These are phyloP conservation scores for Picea sitchensis DNA, from an alignment of 75 land plant genomes.

Conservation along the genomic window DNA sequence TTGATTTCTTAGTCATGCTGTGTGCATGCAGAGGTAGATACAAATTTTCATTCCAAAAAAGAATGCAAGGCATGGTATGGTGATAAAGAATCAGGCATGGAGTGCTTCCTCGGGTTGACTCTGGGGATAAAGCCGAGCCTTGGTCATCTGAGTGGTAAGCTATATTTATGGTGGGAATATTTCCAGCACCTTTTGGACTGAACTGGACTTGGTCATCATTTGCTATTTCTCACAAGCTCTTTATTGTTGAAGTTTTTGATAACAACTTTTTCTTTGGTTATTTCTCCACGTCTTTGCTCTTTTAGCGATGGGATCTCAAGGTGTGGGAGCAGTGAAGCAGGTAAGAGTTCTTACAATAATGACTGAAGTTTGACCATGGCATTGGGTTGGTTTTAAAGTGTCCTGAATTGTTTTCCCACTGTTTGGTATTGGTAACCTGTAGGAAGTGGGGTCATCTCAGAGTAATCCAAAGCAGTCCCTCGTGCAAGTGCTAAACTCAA, in stretches of 20 bases:
- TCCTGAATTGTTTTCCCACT: background rate
- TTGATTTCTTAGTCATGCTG: background rate
- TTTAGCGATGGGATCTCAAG: slow-evolving; percentile 5
- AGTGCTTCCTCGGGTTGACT: slow-evolving; percentile 63
- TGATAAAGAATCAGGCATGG: slow-evolving; percentile 40
- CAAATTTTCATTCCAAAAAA: slow-evolving; percentile 37
- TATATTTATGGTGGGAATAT: background rate
- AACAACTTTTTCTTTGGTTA: background rate
- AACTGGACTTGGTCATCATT: too few relatives aligned
- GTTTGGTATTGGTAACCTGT: background rate
- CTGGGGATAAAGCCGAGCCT: slow-evolving; percentile 60
- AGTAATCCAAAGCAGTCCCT: slow-evolving; percentile 26
- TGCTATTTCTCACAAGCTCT: background rate
- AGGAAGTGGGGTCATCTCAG: slow-evolving; percentile 38
- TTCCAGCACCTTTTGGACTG: background rate
- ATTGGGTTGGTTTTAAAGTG: background rate
- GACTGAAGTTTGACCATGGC: background rate
- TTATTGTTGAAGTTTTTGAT: background rate
- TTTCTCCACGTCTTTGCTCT: background rate
- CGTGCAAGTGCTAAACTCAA: slow-evolving; percentile 1
- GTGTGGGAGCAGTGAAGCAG: slow-evolving; percentile 8
- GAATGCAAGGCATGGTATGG: slow-evolving; percentile 45
- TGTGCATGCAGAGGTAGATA: slow-evolving; percentile 15
- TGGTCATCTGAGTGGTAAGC: slow-evolving; percentile 30
- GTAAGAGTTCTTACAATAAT: background rate